Percentiles rank a stretch among this genome's conserved stretches.
Evolutionary conservation across 192 early-diverging fungal genomes (phyloP).

Genomic region (Backusella mclennaniae): DNA sequence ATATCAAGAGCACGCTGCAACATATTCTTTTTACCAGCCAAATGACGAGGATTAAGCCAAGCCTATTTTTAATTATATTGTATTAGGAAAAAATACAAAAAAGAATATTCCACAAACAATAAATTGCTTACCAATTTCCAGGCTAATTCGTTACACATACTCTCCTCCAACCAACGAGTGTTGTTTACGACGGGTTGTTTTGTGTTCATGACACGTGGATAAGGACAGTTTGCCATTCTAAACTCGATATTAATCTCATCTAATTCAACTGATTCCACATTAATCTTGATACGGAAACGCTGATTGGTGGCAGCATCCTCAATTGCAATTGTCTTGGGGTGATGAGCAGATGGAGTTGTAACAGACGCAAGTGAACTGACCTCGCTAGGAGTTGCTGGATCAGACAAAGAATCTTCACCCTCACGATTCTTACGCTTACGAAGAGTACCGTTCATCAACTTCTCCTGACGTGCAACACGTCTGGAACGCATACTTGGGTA

Average conservation of each 20-base stretch:
- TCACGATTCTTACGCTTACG: conserved; percentile 43
- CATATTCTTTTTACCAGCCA: conserved; percentile 33
- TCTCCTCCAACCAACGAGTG: conserved; percentile 24
- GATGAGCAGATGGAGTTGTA: conserved; percentile 12
- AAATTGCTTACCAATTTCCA: conserved; percentile 35
- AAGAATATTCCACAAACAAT: conserved; percentile 3
- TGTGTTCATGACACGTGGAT: conserved; percentile 18
- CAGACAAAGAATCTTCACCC: conserved; percentile 11
- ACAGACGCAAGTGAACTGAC: not conserved
- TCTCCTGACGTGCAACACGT: conserved; percentile 72
- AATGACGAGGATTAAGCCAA: conserved; percentile 20
- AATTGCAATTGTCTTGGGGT: conserved; percentile 25
- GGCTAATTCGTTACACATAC: conserved; percentile 26
- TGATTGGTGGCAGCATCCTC: conserved; percentile 11
- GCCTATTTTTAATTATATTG: conserved; percentile 1
- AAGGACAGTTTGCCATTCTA: conserved; percentile 28
- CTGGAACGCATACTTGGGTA: conserved; percentile 73
- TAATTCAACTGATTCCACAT: conserved; percentile 25
- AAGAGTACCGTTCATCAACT: conserved; percentile 57
- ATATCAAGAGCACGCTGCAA: conserved; percentile 36
- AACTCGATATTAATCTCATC: conserved; percentile 28
- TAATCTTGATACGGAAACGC: conserved; percentile 26
- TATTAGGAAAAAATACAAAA: not conserved
- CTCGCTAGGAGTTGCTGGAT: not conserved
- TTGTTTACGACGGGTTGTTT: not conserved